A percentile compares a stretch with the other conserved stretches of the same genome.
Evolutionary conservation across 768 basidiomycete genomes (phyloP).

Genomic region (Mycena metata): DNA sequence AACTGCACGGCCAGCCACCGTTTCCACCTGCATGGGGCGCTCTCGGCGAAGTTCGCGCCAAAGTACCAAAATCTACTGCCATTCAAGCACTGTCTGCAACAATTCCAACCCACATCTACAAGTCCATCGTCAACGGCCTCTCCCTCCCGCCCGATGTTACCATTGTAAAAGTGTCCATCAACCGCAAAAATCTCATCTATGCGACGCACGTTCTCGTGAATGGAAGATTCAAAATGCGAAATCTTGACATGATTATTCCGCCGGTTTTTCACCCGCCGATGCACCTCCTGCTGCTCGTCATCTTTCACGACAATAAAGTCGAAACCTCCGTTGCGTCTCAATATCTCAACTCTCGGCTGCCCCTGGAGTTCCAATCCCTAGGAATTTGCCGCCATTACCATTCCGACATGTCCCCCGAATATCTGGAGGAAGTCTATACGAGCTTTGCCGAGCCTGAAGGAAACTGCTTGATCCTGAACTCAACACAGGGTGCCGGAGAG

Average conservation of each 20-base stretch:
- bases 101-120: conserved; percentile 4
- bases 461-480: not conserved
- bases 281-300: not conserved
- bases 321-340: not conserved
- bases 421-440: conserved; percentile 1
- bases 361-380: not conserved
- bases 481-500: conserved; percentile 11
- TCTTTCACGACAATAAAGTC: conserved; percentile 11
- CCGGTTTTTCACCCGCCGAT: conserved; percentile 19
- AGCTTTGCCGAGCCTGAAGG: conserved; percentile 22
- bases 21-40: conserved; percentile 12
- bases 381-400: conserved; percentile 19
- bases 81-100: conserved; percentile 5
- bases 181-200: conserved; percentile 14
- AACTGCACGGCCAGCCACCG: not conserved
- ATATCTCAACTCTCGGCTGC: not conserved
- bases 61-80: not conserved
- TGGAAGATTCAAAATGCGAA: not conserved
- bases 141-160: not conserved
- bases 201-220: conserved; percentile 9
- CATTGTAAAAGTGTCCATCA: not conserved
- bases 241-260: conserved; percentile 12
- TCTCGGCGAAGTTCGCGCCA: not conserved
- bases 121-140: not conserved
- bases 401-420: conserved; percentile 17